Percentiles rank a stretch among this genome's conserved stretches.
phyloP scores from a whole-genome alignment of 169 alveolate genomes.

The Perkinsus olseni region DNA sequence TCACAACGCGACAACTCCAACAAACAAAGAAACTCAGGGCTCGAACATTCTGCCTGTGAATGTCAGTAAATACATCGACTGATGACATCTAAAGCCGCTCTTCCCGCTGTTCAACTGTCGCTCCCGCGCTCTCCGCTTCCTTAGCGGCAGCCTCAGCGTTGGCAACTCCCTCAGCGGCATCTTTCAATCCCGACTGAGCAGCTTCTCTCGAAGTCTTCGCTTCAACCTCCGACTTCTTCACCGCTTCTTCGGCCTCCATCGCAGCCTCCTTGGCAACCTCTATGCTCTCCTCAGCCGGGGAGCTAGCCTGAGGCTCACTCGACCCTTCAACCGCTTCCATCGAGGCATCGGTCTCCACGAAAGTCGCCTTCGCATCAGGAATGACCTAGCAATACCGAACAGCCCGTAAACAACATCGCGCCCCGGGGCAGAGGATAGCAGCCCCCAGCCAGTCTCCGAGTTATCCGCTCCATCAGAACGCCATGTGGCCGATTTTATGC shows the following conservation, averaged over 20 bases:
- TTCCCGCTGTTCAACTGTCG: not conserved
- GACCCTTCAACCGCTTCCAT: not conserved
- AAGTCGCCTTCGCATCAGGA: not conserved
- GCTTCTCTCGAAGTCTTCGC: not conserved
- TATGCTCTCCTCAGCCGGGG: not conserved
- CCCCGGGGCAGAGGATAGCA: no score
- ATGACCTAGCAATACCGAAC: no score
- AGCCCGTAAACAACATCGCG: no score
- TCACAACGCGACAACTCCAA: no score
- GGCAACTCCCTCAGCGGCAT: not conserved
- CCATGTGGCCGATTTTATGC: no score
- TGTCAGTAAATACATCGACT: no score
- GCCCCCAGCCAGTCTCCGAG: no score
- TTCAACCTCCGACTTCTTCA: not conserved
- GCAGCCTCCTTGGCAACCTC: not conserved
- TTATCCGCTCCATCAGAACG: no score
- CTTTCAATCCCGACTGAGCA: not conserved
- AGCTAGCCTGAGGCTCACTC: not conserved
- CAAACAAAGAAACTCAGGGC: no score
- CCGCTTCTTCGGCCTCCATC: not conserved
- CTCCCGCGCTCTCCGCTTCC: not conserved
- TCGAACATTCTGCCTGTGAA: no score
- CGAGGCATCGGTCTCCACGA: not conserved
- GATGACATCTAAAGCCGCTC: not conserved
- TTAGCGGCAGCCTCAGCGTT: not conserved